These are phyloP conservation scores for Ophiocordyceps camponoti-saundersi DNA, from an alignment of 2,329 filamentous ascomycete species.

Conservation along the genomic window DNA sequence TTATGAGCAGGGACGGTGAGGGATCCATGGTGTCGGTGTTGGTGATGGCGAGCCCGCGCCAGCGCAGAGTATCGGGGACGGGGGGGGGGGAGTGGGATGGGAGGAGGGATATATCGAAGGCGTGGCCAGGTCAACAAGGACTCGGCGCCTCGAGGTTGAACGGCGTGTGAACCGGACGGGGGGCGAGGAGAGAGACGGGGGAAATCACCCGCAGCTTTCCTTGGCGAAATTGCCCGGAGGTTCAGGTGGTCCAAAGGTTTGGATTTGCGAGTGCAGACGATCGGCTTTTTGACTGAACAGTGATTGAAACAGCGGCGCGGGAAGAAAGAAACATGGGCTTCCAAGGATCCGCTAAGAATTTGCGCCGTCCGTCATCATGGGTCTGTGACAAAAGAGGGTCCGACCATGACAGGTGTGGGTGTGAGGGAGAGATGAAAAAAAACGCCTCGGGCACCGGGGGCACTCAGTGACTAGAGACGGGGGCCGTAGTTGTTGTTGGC, in stretches of 20 bases:
- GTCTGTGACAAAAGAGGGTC: not conserved
- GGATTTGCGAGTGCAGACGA: not conserved
- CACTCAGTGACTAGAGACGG: not conserved
- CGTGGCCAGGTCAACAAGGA: not conserved
- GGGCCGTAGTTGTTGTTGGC: not conserved
- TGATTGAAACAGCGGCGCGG: not conserved
- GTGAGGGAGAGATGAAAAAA: not conserved
- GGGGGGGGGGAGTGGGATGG: not conserved
- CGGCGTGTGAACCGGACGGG: not conserved
- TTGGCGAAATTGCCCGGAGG: not conserved
- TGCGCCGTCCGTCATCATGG: constrained; percentile 1
- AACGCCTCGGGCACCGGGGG: not conserved
- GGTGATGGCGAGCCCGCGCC: constrained; percentile 6
- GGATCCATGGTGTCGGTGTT: constrained; percentile 14
- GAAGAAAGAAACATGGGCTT: not conserved
- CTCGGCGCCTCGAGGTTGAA: not conserved
- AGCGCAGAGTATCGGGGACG: not conserved
- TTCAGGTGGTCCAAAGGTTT: not conserved
- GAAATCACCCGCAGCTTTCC: not conserved
- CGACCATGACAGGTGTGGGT: not conserved
- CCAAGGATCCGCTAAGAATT: constrained; percentile 1
- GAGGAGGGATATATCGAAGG: not conserved
- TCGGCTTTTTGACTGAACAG: constrained; percentile 1
- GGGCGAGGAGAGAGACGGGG: not conserved
- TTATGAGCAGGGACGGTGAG: constrained; percentile 14